Evolutionary conservation across 139 green algal genomes (phyloP).

Genomic region (Asterochloris sp.): DNA sequence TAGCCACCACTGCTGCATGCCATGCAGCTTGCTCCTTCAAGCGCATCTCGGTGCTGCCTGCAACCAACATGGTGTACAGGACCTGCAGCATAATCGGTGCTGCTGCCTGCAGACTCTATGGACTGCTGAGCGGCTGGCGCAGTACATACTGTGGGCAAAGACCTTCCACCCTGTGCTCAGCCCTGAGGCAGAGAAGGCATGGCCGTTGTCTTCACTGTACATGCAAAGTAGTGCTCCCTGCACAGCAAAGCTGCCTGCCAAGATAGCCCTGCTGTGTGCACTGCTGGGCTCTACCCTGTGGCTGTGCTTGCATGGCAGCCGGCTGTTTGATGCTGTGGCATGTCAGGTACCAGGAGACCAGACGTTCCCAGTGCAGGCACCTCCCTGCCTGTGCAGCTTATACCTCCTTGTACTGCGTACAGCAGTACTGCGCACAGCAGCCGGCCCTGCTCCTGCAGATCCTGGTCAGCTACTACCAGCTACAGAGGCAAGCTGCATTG

Average conservation of each 20-base stretch:
- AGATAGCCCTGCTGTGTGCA: no score
- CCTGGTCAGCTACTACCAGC: slow-evolving; percentile 74
- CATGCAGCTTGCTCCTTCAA: background rate
- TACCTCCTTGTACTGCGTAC: no score
- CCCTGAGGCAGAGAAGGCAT: slow-evolving; percentile 38
- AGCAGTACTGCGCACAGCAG: no score
- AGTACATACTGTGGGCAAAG: slow-evolving; percentile 78
- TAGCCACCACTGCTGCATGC: background rate
- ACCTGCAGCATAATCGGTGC: background rate
- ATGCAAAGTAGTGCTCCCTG: no score
- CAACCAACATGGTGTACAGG: background rate
- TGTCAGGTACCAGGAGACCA: no score
- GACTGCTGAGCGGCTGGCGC: slow-evolving; percentile 54
- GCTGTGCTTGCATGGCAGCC: no score
- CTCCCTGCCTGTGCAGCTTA: no score
- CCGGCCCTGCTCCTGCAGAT: slow-evolving; percentile 20
- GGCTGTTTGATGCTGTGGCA: no score
- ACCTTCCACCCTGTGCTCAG: slow-evolving; percentile 44
- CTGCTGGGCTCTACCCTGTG: no score
- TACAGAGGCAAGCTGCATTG: slow-evolving; percentile 36
- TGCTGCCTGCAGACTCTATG: slow-evolving; percentile 31
- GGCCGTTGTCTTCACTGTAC: no score
- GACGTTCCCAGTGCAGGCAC: no score
- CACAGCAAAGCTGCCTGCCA: no score
- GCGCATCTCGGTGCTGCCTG: background rate